These are phyloP conservation scores for Hypomyces rosellus DNA, from an alignment of 2,329 filamentous ascomycete genomes.

Conservation along the genomic window DNA sequence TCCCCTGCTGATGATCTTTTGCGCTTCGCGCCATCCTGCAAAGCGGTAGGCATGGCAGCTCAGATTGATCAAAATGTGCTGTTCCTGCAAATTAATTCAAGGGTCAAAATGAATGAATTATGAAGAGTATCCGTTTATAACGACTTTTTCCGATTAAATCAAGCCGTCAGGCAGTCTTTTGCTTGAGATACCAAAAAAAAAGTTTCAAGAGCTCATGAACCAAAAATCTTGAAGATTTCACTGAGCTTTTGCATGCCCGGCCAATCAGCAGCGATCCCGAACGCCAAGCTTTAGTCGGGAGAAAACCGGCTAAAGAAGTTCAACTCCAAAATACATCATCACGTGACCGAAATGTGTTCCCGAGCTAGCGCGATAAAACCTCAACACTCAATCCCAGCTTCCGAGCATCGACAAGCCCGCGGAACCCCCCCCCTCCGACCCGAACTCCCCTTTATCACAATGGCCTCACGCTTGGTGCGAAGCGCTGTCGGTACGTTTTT, in stretches of 20 bases:
- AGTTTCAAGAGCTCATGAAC: constrained; percentile 5
- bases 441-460: constrained; percentile 53
- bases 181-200: constrained; percentile 1
- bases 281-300: constrained; percentile 9
- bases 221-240: constrained; percentile 24
- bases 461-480: constrained; percentile 97
- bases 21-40: constrained; percentile 39
- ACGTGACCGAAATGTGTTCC: constrained; percentile 33
- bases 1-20: constrained; percentile 41
- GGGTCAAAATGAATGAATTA: not conserved
- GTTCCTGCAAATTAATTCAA: constrained; percentile 14
- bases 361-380: constrained; percentile 44
- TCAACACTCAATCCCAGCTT: constrained; percentile 41
- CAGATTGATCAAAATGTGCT: not conserved
- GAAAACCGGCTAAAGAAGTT: constrained; percentile 23
- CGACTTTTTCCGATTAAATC: not conserved
- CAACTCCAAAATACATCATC: constrained; percentile 18
- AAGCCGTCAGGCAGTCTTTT: not conserved
- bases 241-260: constrained; percentile 18
- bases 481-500: constrained; percentile 78
- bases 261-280: constrained; percentile 21
- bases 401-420: constrained; percentile 38
- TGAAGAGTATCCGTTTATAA: not conserved
- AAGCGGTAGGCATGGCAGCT: constrained; percentile 5
- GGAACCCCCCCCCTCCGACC: constrained; percentile 50